These are phyloP conservation scores for Acanthamoeba royreba DNA, from an alignment of 208 protist species.

Conservation along the genomic window DNA sequence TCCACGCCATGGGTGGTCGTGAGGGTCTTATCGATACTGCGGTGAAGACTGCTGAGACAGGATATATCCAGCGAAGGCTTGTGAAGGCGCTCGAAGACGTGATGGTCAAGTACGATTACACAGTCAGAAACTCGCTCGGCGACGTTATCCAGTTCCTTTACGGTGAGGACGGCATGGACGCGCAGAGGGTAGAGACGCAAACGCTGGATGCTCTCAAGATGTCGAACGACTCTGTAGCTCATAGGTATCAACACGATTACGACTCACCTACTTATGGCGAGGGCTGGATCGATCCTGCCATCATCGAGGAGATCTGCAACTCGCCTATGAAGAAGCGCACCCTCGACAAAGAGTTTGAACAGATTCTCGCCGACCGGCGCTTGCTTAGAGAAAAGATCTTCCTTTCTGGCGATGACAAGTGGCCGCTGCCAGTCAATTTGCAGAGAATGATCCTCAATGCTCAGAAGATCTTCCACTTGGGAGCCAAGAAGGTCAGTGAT, in stretches of 20 bases:
- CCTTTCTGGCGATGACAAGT: constrained; percentile 37
- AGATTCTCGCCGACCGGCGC: constrained; percentile 85
- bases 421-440: constrained; percentile 91
- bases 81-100: constrained; percentile 98
- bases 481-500: neutral
- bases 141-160: constrained; percentile 97
- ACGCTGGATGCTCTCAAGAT: constrained; percentile 53
- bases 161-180: constrained; percentile 99
- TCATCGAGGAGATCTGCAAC: constrained; percentile 85
- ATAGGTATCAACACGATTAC: neutral
- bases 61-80: constrained; percentile 88
- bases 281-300: constrained; percentile 85
- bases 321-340: constrained; percentile 75
- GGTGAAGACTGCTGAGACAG: constrained; percentile 99
- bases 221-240: constrained; percentile 35
- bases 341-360: constrained; percentile 89
- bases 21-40: constrained; percentile 99
- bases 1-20: constrained; percentile 99
- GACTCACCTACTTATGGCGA: constrained; percentile 64
- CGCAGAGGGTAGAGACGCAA: constrained; percentile 85
- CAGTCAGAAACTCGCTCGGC: constrained; percentile 94
- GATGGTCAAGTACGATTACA: constrained; percentile 96
- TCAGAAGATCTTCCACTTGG: neutral
- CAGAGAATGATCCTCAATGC: constrained; percentile 81
- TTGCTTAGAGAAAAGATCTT: constrained; percentile 76